Base-by-base conservation (phyloP, 345 rosid genomes). In the Capsella bursapastoris region DNA sequence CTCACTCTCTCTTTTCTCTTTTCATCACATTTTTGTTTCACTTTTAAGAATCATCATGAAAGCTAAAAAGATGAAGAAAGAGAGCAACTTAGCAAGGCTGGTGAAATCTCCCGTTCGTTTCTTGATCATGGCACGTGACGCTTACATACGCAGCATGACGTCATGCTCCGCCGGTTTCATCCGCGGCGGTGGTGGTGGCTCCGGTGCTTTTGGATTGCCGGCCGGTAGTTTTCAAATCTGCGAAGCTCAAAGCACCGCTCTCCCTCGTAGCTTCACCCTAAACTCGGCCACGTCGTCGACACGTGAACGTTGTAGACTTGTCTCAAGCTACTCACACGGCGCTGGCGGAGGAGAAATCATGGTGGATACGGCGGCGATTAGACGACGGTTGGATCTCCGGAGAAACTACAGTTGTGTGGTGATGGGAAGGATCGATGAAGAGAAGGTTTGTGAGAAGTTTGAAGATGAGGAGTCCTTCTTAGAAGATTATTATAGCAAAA, bases 371-470 rank as follows among this genome's bases (percentile, higher is more conserved):
- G 3, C 38, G 55, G 68, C 8, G 64, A 57, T 41, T 57, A n/a
- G 72, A 76, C 50, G 75, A 71, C 64, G 43, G 64, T 18, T 59
- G 51, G 77, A 58, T 65, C 63, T 78, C 3, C 25, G 81, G 31
- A 71, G 77, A 37, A 78, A 71, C 11, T 34, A 66, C 32, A 71
- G 77, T 6, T 71, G 77, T 25, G 3, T 43, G 68, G 68, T 43
- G 57, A 81, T 90, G 47, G 96, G 89, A 73, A 83, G 86, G 79
- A 93, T 93, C 31, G 97, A 93, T 63, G 98, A 93, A 72, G 98
- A 93, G 25, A 70, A 75, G 62, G 57, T 84, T 12, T 85, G 84
- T 57, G 80, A 71, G 47, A 57, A 57, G 41, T 89, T 93, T 65
- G 86, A 68, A 8, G 89, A 44, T 59, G 38, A 61, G 15, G n/a